phyloP scores from a whole-genome alignment of 169 alveolate species.

The Eimeria acervulina region DNA sequence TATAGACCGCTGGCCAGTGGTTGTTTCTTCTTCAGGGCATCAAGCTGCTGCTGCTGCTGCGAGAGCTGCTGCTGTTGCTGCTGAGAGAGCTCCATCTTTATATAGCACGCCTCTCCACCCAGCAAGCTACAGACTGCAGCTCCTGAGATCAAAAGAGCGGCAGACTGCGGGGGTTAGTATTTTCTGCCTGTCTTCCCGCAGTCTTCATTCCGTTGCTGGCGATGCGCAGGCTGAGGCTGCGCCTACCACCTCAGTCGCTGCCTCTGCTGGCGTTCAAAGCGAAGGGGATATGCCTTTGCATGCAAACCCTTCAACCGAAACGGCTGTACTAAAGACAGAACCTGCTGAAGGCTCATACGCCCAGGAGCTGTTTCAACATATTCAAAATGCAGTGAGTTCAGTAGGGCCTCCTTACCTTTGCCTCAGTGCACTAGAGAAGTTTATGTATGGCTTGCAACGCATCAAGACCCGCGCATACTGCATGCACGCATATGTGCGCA shows the following conservation, averaged over 20 bases:
- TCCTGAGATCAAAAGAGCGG: neutral
- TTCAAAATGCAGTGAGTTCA: constrained; percentile 19
- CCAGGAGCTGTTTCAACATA: constrained; percentile 27
- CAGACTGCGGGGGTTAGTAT: neutral
- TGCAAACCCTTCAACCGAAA: neutral
- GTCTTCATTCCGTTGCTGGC: neutral
- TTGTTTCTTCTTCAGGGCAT: neutral
- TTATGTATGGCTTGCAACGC: too few species aligned
- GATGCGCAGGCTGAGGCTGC: neutral
- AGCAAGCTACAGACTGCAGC: neutral
- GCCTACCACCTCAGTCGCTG: neutral
- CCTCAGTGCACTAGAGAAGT: neutral
- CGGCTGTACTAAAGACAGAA: neutral
- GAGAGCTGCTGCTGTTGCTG: neutral
- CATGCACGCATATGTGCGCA: too few species aligned
- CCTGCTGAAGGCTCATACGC: constrained; percentile 49
- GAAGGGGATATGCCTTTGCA: neutral
- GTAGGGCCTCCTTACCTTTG: too few species aligned
- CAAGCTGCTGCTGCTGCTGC: neutral
- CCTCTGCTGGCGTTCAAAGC: neutral
- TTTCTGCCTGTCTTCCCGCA: neutral
- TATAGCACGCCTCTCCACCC: neutral
- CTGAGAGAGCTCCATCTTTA: neutral
- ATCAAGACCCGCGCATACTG: too few species aligned
- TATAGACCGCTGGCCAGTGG: too few species aligned